Evolutionary conservation across 495 filamentous ascomycete species (phyloP).

Genomic region (Penicillium salamii): DNA sequence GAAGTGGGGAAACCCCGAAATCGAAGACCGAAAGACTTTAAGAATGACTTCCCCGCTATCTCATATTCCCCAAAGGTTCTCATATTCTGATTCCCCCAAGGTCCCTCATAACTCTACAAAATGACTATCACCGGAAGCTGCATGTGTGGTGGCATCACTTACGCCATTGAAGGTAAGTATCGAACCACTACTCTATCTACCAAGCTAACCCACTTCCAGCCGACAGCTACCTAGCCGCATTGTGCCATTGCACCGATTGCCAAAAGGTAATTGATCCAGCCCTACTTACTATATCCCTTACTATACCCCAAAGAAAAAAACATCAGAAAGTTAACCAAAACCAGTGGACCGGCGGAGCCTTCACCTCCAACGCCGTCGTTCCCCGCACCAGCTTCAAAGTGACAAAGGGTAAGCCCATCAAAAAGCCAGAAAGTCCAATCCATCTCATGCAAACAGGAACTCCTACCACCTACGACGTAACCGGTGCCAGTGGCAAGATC

Average conservation of each 20-base stretch:
- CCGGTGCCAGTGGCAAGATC: conserved; percentile 41
- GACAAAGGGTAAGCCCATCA: conserved; percentile 43
- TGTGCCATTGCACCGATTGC: conserved; percentile 51
- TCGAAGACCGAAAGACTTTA: conserved; percentile 7
- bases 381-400: conserved; percentile 38
- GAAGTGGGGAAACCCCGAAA: not conserved
- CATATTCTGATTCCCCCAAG: conserved; percentile 21
- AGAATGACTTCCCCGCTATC: conserved; percentile 4
- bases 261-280: conserved; percentile 36
- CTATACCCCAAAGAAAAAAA: too few relatives aligned
- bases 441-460: conserved; percentile 26
- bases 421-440: too few relatives aligned
- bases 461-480: conserved; percentile 34
- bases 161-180: conserved; percentile 27
- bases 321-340: not conserved
- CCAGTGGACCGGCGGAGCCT: conserved; percentile 48
- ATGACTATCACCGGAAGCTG: conserved; percentile 42
- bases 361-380: conserved; percentile 48
- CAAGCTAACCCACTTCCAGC: conserved; percentile 11
- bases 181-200: not conserved
- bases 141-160: conserved; percentile 40
- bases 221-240: conserved; percentile 31
- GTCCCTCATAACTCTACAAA: conserved; percentile 8
- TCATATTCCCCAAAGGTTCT: too few relatives aligned
- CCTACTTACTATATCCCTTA: too few relatives aligned